These are phyloP conservation scores for Pythium coloratum DNA, from an alignment of 352 stramenopile genomes.

Conservation along the genomic window DNA sequence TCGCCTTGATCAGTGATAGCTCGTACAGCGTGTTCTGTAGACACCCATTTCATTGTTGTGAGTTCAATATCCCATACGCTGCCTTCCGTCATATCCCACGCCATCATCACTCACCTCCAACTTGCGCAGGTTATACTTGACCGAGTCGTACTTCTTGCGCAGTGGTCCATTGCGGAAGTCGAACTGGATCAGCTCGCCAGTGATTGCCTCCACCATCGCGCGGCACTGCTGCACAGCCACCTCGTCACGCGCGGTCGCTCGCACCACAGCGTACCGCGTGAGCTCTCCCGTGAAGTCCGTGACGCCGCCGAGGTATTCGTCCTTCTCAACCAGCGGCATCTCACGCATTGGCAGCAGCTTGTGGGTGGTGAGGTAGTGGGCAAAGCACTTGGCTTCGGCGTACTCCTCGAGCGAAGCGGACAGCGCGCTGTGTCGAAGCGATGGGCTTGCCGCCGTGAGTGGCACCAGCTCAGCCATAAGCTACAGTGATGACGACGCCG, in stretches of 20 bases:
- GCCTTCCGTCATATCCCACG: too few relatives aligned
- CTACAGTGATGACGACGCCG: conserved; percentile 20
- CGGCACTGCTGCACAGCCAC: conserved; percentile 78
- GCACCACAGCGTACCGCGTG: conserved; percentile 84
- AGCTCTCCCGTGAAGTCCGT: conserved; percentile 95
- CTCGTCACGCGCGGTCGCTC: conserved; percentile 87
- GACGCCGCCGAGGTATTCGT: conserved; percentile 94
- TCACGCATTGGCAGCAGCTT: conserved; percentile 54
- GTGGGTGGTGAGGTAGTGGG: conserved; percentile 73
- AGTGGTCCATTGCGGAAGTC: conserved; percentile 94
- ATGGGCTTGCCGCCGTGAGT: conserved; percentile 80
- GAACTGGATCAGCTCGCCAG: conserved; percentile 91
- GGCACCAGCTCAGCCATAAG: conserved; percentile 76
- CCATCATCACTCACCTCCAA: conserved; percentile 64
- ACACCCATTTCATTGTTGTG: too few relatives aligned
- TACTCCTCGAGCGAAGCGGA: conserved; percentile 93
- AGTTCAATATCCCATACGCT: too few relatives aligned
- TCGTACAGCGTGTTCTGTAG: conserved; percentile 92
- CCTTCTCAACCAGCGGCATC: conserved; percentile 57
- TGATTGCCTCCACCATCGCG: conserved; percentile 85
- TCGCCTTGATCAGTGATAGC: conserved; percentile 81
- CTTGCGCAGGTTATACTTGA: conserved; percentile 95
- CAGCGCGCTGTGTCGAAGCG: conserved; percentile 78
- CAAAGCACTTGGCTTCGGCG: conserved; percentile 92
- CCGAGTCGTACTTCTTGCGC: conserved; percentile 92